Base-by-base conservation (phyloP, 1,284 basidiomycete genomes). In the Apiotrichum brassicae region DNA sequence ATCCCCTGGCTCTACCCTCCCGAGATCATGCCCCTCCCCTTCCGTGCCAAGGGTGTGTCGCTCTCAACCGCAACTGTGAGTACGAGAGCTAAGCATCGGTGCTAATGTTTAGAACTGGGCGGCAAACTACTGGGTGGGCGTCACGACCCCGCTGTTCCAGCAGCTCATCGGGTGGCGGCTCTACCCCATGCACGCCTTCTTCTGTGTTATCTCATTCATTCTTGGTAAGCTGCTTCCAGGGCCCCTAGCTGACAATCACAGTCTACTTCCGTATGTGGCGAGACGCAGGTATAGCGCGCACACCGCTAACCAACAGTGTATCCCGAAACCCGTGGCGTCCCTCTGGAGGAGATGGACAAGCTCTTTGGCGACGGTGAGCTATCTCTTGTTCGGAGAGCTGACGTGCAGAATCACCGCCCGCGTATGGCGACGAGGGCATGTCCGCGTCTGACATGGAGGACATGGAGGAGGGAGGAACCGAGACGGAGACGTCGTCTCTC, bases 111-210 rank as follows among this genome's bases (percentile, higher is more conserved):
- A 70, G 63, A 83, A 83, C 56, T 83, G 87, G 88, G 81, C 84
- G 13, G 91, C 50, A 61, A 72, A 72, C 53, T 74, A 71, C 54
- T 72, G 66, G 59, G 90, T 97, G 38, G 93, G 93, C 20, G 86
- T 90, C 70, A 78, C 83, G 36, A 97, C 93, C 0, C 93, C 93
- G 1, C 79, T 85, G 41, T 76, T 97, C 43, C 91, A 97, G 74
- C 89, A 94, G 57, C 74, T 80, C 33, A 97, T 98, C 60, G 80
- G 81, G 28, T 98, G 94, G 93, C 80, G 87, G 45, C 74, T 97
- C 46, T 97, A 97, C 73, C 87, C 89, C 0, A 92, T 98, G 87
- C 91, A 95, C 62, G 91, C 87, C 12, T 91, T 91, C 75, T 94
- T 94, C 75, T 93, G 92, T 70, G 80, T 82, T 14, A 83, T 85